Base-by-base conservation (phyloP, 805 yeast genomes). In the Metschnikowia anglica region DNA sequence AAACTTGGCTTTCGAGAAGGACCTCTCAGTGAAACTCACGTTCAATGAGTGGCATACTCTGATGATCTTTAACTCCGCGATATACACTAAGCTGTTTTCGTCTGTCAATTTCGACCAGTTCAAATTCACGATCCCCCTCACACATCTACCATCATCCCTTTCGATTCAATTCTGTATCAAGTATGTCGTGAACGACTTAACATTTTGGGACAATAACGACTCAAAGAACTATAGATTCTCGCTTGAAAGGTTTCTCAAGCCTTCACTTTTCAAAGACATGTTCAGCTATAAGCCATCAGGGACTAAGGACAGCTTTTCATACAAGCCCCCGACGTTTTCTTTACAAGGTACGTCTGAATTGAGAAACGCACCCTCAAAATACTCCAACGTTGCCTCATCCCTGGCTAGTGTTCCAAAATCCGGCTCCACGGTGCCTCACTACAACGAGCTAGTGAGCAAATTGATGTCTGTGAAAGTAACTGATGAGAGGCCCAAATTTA, bases 51-150 rank as follows among this genome's bases (percentile, higher is more conserved):
- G 75, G 75, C 63, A 68, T 37, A 70, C 74, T 21, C 57, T 51
- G 44, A 39, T 58, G 29, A 49, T 56, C 8, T 52, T 63, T 41
- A 55, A 53, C 39, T 51, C 58, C 30, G 53, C 53, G 11, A 43
- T 50, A 20, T 54, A 53, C 37, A 47, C 54, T 28, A 56, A 55
- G 39, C 54, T 59, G 37, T 59, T 57, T 31, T 41, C 50, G 18
- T 47, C 59, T 13, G 53, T 50, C 23, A 54, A 72, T 52, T 65
- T 66, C 50, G 76, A 73, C 59, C 67, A 72, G 59, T 74, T 81
- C 59, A 69, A 71, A 37, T 79, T 81, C 54, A 68, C 69, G 37
- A 69, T 80, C 28, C 74, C 75, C 27, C 57, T 74, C 44, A 53
- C 60, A 18, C 63, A 58, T 33, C 56, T 72, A 39, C 52, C 65